Percentiles rank a stretch among this genome's conserved stretches.
Conservation (phyloP, 2,329 filamentous ascomycete genomes). For the Hypoxylon sp. region DNA sequence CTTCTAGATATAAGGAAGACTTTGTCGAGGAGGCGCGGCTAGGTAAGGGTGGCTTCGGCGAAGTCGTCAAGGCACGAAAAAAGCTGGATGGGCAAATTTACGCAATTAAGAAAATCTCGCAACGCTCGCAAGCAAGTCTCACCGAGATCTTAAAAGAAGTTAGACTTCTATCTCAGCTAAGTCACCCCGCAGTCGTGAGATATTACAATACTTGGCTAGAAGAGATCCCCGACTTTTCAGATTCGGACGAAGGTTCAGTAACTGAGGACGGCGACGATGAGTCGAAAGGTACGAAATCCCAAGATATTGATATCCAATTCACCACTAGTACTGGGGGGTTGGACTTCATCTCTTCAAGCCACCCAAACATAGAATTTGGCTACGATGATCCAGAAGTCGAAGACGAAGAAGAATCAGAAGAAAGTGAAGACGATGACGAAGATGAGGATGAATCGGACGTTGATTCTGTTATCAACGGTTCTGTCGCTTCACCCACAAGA, state of each 20-base stretch:
- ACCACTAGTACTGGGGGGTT: conserved; percentile 79
- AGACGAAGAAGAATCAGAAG: conserved; percentile 48
- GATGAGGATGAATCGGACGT: conserved; percentile 57
- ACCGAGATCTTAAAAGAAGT: conserved; percentile 88
- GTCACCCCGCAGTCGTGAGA: conserved; percentile 84
- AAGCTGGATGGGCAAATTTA: conserved; percentile 94
- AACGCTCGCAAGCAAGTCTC: conserved; percentile 78
- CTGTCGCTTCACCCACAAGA: conserved; percentile 40
- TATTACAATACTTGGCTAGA: conserved; percentile 98
- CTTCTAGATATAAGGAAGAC: conserved; percentile 85
- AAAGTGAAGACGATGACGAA: conserved; percentile 54
- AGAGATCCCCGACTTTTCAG: conserved; percentile 64
- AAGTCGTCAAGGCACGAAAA: conserved; percentile 94
- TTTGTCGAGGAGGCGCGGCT: conserved; percentile 90
- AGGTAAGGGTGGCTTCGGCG: conserved; percentile 93
- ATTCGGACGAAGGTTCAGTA: conserved; percentile 66
- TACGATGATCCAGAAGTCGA: conserved; percentile 62
- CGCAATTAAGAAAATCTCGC: conserved; percentile 95
- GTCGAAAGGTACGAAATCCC: conserved; percentile 53
- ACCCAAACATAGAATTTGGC: conserved; percentile 80
- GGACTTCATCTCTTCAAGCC: conserved; percentile 91
- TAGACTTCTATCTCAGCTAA: conserved; percentile 87
- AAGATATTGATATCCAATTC: conserved; percentile 63
- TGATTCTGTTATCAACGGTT: conserved; percentile 51
- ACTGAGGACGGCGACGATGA: conserved; percentile 53